Conservation (phyloP, 2,329 filamentous ascomycete species). For the Sporothrix brunneoviolacea region DNA sequence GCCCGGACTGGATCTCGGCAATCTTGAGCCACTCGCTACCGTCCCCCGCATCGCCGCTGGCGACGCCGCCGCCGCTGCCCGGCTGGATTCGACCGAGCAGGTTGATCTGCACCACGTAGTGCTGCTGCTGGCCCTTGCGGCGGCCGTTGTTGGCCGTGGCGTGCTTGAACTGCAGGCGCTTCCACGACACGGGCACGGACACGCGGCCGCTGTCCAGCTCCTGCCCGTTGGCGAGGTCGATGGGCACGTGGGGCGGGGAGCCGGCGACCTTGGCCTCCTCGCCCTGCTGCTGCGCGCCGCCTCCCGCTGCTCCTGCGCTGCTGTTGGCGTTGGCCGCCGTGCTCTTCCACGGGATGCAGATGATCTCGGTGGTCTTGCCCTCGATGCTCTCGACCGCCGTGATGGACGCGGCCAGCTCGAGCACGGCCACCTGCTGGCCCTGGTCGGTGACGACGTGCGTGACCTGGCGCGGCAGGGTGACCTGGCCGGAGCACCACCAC, state of each 20-base stretch:
- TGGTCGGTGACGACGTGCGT: slow-evolving; percentile 67
- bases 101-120: slow-evolving; percentile 84
- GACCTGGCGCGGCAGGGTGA: slow-evolving; percentile 68
- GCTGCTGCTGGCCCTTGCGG: slow-evolving; percentile 88
- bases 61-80: not conserved
- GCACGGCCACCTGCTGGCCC: slow-evolving; percentile 68
- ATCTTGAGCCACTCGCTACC: slow-evolving; percentile 62
- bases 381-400: slow-evolving; percentile 88
- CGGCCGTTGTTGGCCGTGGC: slow-evolving; percentile 94
- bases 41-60: slow-evolving; percentile 45
- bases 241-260: slow-evolving; percentile 46
- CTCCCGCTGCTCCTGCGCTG: not conserved
- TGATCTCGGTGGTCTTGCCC: slow-evolving; percentile 85
- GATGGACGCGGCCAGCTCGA: slow-evolving; percentile 73
- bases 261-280: slow-evolving; percentile 41
- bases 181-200: slow-evolving; percentile 84
- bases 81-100: slow-evolving; percentile 50
- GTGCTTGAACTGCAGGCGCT: slow-evolving; percentile 89
- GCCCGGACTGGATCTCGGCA: slow-evolving; percentile 79
- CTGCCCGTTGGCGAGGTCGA: slow-evolving; percentile 52
- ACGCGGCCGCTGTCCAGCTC: slow-evolving; percentile 69
- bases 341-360: slow-evolving; percentile 94
- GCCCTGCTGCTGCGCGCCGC: slow-evolving; percentile 23
- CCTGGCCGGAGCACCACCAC: slow-evolving; percentile 86
- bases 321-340: slow-evolving; percentile 38